A percentile compares a stretch with the other conserved stretches of the same genome.
Evolutionary conservation across 2,329 filamentous ascomycete genomes (phyloP).

Genomic region (Endothia cerciana): DNA sequence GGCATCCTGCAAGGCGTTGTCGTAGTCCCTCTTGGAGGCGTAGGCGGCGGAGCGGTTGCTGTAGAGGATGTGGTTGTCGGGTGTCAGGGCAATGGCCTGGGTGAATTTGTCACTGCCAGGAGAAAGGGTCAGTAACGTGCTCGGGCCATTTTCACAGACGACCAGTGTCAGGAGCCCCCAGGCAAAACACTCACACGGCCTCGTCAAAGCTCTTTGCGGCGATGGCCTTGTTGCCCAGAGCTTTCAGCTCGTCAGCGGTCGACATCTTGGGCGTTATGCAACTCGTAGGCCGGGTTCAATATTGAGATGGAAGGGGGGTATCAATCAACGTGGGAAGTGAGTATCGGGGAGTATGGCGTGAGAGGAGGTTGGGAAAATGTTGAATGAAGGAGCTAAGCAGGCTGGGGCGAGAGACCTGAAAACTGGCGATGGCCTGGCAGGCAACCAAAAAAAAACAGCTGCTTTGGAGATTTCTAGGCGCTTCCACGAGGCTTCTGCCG

Average conservation of each 20-base stretch:
- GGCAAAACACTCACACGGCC: conserved; percentile 75
- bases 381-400: neutral
- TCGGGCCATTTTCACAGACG: too few species aligned
- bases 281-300: too few species aligned
- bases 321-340: neutral
- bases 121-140: conserved; percentile 21
- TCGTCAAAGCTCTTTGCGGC: conserved; percentile 95
- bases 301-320: neutral
- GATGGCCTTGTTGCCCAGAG: conserved; percentile 98
- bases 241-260: conserved; percentile 82
- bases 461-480: conserved; percentile 28
- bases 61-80: conserved; percentile 93
- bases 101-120: conserved; percentile 82
- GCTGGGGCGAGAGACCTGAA: conserved; percentile 7
- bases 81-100: conserved; percentile 82
- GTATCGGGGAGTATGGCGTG: neutral
- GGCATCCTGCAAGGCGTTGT: conserved; percentile 84
- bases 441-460: conserved; percentile 15
- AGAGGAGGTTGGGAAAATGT: neutral
- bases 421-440: conserved; percentile 14
- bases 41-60: conserved; percentile 91
- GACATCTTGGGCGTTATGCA: conserved; percentile 48
- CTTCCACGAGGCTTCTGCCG: conserved; percentile 23
- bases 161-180: neutral
- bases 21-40: conserved; percentile 87